These are phyloP conservation scores for Delonix regia DNA, from an alignment of 306 rosid species.

Conservation along the genomic window DNA sequence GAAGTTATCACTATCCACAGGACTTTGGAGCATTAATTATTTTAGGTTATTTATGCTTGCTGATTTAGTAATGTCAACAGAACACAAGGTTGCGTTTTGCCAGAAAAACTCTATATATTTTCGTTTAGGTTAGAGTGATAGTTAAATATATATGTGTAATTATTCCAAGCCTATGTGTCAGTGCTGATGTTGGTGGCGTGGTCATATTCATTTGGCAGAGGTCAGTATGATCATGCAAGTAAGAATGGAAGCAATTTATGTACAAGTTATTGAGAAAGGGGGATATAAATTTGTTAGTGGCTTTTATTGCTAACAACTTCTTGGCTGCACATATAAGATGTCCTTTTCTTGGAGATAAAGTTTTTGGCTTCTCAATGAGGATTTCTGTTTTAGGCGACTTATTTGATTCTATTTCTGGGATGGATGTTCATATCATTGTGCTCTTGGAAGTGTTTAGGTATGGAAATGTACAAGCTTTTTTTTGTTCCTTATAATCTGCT, in stretches of 20 bases:
- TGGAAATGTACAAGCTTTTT: conserved; percentile 24
- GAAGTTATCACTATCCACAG: conserved; percentile 17
- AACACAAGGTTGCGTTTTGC: conserved; percentile 4
- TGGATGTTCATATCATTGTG: conserved; percentile 22
- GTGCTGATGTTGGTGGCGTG: conserved; percentile 22
- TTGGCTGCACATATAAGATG: conserved; percentile 35
- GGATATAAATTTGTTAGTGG: conserved; percentile 26
- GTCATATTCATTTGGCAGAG: conserved; percentile 29
- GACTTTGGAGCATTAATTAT: conserved; percentile 30
- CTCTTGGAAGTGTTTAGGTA: conserved; percentile 22
- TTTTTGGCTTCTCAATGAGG: conserved; percentile 30
- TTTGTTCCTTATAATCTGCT: conserved; percentile 27
- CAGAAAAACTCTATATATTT: conserved; percentile 12
- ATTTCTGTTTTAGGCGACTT: background rate
- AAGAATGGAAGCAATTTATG: conserved; percentile 24
- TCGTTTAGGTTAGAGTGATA: conserved; percentile 29
- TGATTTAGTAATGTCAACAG: conserved; percentile 7
- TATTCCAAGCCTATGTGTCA: conserved; percentile 18
- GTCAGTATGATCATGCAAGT: conserved; percentile 34
- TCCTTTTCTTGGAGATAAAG: conserved; percentile 39
- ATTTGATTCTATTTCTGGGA: background rate
- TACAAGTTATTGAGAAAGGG: conserved; percentile 15
- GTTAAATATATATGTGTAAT: conserved; percentile 27
- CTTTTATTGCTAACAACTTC: conserved; percentile 9
- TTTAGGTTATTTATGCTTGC: conserved; percentile 24